These are phyloP conservation scores for Fusarium xylarioides DNA, from an alignment of 2,329 filamentous ascomycete species.

Conservation along the genomic window DNA sequence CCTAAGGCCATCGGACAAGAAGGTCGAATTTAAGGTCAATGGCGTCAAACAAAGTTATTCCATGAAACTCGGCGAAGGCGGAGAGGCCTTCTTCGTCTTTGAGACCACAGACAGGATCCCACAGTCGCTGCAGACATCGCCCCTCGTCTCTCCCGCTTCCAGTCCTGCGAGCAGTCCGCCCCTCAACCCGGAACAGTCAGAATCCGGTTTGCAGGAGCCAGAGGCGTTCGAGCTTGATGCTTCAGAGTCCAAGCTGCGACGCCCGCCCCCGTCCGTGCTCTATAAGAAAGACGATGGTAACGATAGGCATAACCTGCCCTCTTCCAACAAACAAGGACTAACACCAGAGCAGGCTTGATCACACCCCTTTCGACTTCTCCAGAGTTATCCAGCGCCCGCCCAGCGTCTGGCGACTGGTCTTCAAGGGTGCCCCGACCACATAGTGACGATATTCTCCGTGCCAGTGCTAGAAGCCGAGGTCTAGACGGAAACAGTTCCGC, in stretches of 20 bases:
- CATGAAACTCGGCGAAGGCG: conserved; percentile 98
- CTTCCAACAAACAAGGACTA: background rate
- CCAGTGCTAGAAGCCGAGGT: conserved; percentile 52
- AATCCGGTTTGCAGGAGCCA: conserved; percentile 67
- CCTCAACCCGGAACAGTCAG: conserved; percentile 53
- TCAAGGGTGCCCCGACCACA: conserved; percentile 55
- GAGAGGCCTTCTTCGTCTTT: conserved; percentile 98
- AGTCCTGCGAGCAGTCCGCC: conserved; percentile 89
- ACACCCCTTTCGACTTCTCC: conserved; percentile 65
- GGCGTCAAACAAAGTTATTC: conserved; percentile 89
- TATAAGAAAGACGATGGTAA: conserved; percentile 42
- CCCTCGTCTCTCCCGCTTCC: conserved; percentile 86
- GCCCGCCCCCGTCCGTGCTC: conserved; percentile 58
- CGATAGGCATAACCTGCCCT: conserved; percentile 39
- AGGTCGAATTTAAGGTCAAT: conserved; percentile 98
- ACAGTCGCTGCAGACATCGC: conserved; percentile 93
- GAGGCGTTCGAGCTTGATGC: conserved; percentile 74
- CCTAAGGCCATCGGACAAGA: conserved; percentile 94
- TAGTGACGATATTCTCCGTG: conserved; percentile 64
- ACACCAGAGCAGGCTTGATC: conserved; percentile 50
- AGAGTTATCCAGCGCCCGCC: conserved; percentile 56
- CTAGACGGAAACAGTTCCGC: conserved; percentile 50
- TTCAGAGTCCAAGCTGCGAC: conserved; percentile 46
- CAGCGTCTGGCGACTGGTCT: conserved; percentile 62
- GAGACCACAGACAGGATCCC: conserved; percentile 93